Percentiles rank a stretch among this genome's conserved stretches.
These are phyloP conservation scores for Cercospora citrullina DNA, from an alignment of 2,329 filamentous ascomycete genomes.

Conservation along the genomic window DNA sequence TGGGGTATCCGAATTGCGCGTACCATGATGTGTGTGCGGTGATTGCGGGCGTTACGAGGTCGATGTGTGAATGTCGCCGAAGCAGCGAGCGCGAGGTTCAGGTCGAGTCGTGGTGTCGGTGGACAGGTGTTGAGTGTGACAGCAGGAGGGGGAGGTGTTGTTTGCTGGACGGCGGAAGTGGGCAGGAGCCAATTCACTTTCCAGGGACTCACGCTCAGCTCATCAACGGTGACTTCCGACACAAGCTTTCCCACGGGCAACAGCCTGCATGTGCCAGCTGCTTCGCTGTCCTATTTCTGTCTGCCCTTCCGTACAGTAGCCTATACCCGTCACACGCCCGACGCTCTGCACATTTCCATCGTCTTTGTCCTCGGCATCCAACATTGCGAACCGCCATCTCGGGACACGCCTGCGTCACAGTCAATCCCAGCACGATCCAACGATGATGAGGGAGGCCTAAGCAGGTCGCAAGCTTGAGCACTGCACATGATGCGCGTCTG, in stretches of 20 bases:
- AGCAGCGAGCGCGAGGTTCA: neutral
- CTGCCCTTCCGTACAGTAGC: neutral
- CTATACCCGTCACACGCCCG: neutral
- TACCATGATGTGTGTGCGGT: constrained; percentile 32
- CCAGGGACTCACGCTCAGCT: constrained; percentile 2
- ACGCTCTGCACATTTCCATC: neutral
- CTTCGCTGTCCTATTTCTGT: constrained; percentile 6
- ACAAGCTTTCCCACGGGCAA: constrained; percentile 3
- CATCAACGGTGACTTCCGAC: constrained; percentile 11
- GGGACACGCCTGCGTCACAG: neutral
- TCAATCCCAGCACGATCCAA: neutral
- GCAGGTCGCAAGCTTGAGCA: neutral
- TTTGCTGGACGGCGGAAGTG: constrained; percentile 10
- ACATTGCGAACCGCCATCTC: neutral
- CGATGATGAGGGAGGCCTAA: constrained; percentile 8
- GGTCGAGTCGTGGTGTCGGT: neutral
- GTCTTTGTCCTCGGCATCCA: neutral
- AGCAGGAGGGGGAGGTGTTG: constrained; percentile 14
- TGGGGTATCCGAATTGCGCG: constrained; percentile 29
- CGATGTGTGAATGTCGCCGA: neutral
- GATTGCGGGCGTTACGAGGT: neutral
- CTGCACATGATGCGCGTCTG: constrained; percentile 20
- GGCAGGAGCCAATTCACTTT: constrained; percentile 9
- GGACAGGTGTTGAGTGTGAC: neutral
- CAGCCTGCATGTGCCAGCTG: constrained; percentile 7